phyloP scores from a whole-genome alignment of 1,284 basidiomycete genomes.

The Cutaneotrichosporon daszewskae region DNA sequence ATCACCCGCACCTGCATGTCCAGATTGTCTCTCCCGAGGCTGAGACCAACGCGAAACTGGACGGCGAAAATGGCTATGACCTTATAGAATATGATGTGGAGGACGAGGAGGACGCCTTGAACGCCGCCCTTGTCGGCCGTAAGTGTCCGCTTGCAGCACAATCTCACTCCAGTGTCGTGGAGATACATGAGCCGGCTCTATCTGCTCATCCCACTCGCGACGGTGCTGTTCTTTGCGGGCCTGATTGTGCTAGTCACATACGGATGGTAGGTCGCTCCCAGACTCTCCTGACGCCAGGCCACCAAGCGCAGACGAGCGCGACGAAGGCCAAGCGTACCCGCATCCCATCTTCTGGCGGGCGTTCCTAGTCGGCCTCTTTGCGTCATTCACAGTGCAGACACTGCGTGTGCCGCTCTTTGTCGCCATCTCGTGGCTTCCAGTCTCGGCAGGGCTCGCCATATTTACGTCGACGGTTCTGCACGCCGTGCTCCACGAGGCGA shows the following conservation, averaged over 20 bases:
- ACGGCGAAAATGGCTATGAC: too few species aligned
- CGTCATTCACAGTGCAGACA: conserved; percentile 40
- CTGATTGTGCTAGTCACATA: conserved; percentile 40
- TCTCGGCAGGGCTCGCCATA: conserved; percentile 7
- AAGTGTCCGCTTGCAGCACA: too few species aligned
- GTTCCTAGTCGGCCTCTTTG: conserved; percentile 42
- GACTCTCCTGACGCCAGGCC: conserved; percentile 31
- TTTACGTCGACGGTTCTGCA: conserved; percentile 26
- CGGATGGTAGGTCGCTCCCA: conserved; percentile 35
- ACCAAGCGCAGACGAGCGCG: conserved; percentile 33
- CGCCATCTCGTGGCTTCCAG: conserved; percentile 25
- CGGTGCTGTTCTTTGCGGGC: conserved; percentile 29
- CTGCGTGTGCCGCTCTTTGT: conserved; percentile 39
- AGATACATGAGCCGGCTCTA: conserved; percentile 39
- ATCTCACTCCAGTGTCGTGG: conserved; percentile 34
- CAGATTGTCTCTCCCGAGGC: too few species aligned
- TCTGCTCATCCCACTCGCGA: conserved; percentile 38
- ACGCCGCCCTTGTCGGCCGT: too few species aligned
- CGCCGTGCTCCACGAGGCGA: conserved; percentile 37
- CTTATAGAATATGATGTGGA: too few species aligned
- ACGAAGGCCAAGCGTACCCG: conserved; percentile 41
- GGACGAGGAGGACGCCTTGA: too few species aligned
- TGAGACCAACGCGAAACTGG: too few species aligned
- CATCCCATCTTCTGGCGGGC: conserved; percentile 42
- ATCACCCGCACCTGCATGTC: too few species aligned